Base-by-base conservation (phyloP, 2,329 filamentous ascomycete species). In the Fusarium devonianum region DNA sequence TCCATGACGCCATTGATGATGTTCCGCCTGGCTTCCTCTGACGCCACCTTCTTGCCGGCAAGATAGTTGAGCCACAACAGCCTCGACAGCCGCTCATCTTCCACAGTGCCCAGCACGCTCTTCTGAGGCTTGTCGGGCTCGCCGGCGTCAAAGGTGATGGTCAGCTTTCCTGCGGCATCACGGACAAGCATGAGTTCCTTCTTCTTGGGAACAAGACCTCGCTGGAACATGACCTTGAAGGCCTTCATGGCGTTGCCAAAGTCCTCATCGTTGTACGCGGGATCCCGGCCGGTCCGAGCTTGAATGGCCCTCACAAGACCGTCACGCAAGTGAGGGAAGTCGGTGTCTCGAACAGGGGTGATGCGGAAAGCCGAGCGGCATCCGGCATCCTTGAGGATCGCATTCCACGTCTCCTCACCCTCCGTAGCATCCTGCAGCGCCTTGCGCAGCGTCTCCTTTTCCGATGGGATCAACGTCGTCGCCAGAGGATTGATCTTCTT, bases 21-120 rank as follows among this genome's bases (percentile, higher is more conserved):
- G 62, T 83, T 95, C 72, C 85, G 79, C 60, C 93, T 82, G 12
- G 92, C 90, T 3, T 81, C 78, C 70, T 96, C 91, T 56, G 90
- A 95, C 21, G 92, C 92, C 8, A 97, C 92, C 64, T 86, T 91
- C 69, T 84, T 88, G 0, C 94, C 94, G 4, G 85, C 90, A 22
- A 99, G 77, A 72, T 96, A 99, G 61, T 92, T 88, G 68, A 97
- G 74, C 93, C 93, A 97, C 16, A 97, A 75, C 51, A 93, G 75
- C 49, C 89, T 83, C 47, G 88, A 88, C 10, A 99, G 78, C 43
- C 93, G 79, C 75, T 94, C 89, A 67, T 97, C 94, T 0, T 72
- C 64, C 1, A 97, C 85, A 0, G 79, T 75, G 2, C 94, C 94
- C 61, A 97, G 69, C 6, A 77, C 69, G 70, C 81, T 69, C 76